Base-by-base conservation (phyloP, 2,329 filamentous ascomycete species). In the Didymella keratinophila region DNA sequence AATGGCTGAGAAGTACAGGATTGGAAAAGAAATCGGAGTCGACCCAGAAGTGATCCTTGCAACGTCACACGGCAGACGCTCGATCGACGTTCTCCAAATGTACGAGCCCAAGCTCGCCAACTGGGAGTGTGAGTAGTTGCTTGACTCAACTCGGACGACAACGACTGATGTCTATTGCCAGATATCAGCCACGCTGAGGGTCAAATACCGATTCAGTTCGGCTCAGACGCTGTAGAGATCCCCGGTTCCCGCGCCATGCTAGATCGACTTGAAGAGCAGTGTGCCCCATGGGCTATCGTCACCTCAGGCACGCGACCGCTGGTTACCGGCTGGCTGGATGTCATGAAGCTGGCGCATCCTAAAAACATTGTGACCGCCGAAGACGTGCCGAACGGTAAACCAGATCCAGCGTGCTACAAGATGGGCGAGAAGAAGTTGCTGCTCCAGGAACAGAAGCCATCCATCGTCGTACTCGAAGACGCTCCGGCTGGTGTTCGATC, bases 41-140 rank as follows among this genome's bases (percentile, higher is more conserved):
- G 87, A 92, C 65, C 91, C 92, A n/a, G 83, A 89, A 46, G 86
- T 89, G 44, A 98, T 99, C 69, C 84, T 98, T 25, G 85, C 92
- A 70, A 96, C 92, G 10, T 97, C 93, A 5, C 95, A 99, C 78
- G 95, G 95, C 61, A 87, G 94, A 59, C 84, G 95, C 58, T 92
- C 88, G 66, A 97, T 98, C 71, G 95, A 99, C 70, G 87, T 90
- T 2, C 83, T 99, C 58, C 86, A 86, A 74, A 81, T 93, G 27
- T 86, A 97, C 58, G 89, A 91, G 62, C 90, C 92, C 16, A 88
- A 91, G 67, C 92, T 92, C 74, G 95, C 95, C 41, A 97, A 89
- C 69, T 94, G 91, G 92, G 92, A 97, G 64, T 97, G 92, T 96
- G 79, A 80, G 91, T 54, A 7, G 21, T 47, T 34, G 25, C 20